A percentile compares a stretch with the other conserved stretches of the same genome.
Evolutionary conservation across 2,329 filamentous ascomycete genomes (phyloP).

Genomic region (Triangularia verruculosa): DNA sequence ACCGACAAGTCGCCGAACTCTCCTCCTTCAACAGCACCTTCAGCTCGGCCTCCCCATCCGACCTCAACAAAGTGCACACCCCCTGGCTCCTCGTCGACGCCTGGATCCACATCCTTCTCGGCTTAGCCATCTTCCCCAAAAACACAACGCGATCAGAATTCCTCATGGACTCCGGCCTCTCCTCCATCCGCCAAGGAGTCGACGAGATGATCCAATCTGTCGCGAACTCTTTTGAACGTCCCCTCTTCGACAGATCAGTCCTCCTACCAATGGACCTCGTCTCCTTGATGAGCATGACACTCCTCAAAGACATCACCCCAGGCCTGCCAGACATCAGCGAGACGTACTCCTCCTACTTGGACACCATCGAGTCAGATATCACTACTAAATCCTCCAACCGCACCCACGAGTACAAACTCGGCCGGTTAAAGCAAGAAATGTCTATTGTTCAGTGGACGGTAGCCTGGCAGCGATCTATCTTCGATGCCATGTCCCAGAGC

Average conservation of each 20-base stretch:
- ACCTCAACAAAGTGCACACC: constrained; percentile 33
- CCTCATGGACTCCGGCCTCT: background rate
- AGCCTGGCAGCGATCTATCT: constrained; percentile 33
- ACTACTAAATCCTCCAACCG: constrained; percentile 39
- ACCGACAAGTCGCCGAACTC: constrained; percentile 22
- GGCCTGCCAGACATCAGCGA: constrained; percentile 39
- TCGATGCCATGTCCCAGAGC: constrained; percentile 27
- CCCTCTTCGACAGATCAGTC: constrained; percentile 37
- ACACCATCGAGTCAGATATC: constrained; percentile 41
- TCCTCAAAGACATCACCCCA: constrained; percentile 40
- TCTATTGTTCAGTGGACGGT: constrained; percentile 38
- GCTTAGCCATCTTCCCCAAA: background rate
- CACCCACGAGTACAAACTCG: constrained; percentile 41
- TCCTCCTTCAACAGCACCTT: constrained; percentile 37
- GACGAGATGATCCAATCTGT: constrained; percentile 7
- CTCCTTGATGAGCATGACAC: constrained; percentile 38
- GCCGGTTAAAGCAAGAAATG: constrained; percentile 42
- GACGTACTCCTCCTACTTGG: constrained; percentile 43
- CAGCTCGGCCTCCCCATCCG: constrained; percentile 26
- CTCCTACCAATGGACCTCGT: constrained; percentile 44
- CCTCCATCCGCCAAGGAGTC: background rate
- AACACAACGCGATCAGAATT: background rate
- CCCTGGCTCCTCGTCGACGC: constrained; percentile 38
- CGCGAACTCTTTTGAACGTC: constrained; percentile 23
- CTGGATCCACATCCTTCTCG: constrained; percentile 33